Conservation (phyloP, 306 rosid genomes). For the Castanea mollissima region DNA sequence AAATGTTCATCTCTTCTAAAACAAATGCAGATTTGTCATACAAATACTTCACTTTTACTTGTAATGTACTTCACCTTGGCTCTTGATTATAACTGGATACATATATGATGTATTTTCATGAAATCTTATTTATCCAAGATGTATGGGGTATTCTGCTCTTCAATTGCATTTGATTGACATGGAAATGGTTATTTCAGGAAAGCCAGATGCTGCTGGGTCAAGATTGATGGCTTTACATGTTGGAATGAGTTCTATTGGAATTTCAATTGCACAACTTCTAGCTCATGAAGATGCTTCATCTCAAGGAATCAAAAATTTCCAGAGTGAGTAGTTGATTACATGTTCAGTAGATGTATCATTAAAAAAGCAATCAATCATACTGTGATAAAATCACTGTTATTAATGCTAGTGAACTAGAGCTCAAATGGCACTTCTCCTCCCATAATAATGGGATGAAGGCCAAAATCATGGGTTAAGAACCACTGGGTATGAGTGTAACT, state of each 20-base stretch:
- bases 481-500: too few relatives aligned
- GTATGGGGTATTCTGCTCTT: background rate
- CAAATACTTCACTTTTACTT: background rate
- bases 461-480: too few relatives aligned
- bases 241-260: constrained; percentile 77
- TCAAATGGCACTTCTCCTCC: too few relatives aligned
- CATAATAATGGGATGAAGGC: too few relatives aligned
- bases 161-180: background rate
- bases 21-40: background rate
- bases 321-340: constrained; percentile 39
- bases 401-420: too few relatives aligned
- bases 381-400: background rate
- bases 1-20: background rate
- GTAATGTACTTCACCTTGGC: background rate
- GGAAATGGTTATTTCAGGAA: constrained; percentile 16
- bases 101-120: too few relatives aligned
- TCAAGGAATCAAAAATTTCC: constrained; percentile 51
- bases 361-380: background rate
- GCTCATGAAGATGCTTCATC: constrained; percentile 39
- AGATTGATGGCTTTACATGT: constrained; percentile 37
- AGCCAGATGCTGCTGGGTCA: constrained; percentile 42
- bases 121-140: background rate
- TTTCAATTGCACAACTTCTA: constrained; percentile 58
- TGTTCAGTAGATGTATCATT: background rate
- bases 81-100: background rate